Evolutionary conservation across 768 basidiomycete species (phyloP).

Genomic region (Termitomyces sp.): DNA sequence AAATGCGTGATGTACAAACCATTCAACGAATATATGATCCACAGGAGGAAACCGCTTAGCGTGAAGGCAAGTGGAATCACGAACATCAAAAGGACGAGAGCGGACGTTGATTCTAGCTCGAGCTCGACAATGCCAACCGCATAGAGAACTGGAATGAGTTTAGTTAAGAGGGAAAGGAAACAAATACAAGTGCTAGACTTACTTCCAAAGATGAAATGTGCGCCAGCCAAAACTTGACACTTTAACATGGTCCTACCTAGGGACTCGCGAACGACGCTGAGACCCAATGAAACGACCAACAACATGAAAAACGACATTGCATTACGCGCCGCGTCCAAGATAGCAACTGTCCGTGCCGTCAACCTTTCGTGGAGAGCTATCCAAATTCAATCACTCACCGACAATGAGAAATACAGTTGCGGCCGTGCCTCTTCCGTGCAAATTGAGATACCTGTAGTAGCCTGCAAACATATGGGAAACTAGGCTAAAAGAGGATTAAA

Average conservation of each 20-base stretch:
- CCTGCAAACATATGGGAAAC: slow-evolving; percentile 37
- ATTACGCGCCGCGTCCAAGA: slow-evolving; percentile 92
- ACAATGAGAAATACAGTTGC: slow-evolving; percentile 92
- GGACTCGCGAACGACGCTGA: slow-evolving; percentile 89
- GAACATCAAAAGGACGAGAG: slow-evolving; percentile 80
- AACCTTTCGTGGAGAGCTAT: background rate
- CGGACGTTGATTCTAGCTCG: slow-evolving; percentile 87
- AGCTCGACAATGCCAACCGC: slow-evolving; percentile 94
- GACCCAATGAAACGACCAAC: slow-evolving; percentile 86
- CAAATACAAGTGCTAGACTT: slow-evolving; percentile 26
- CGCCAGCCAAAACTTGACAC: slow-evolving; percentile 76
- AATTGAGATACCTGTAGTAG: slow-evolving; percentile 95
- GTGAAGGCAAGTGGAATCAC: slow-evolving; percentile 95
- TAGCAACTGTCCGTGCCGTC: slow-evolving; percentile 60
- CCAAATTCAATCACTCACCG: slow-evolving; percentile 46
- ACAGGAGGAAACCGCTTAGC: slow-evolving; percentile 91
- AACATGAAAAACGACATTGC: slow-evolving; percentile 95
- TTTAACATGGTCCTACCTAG: slow-evolving; percentile 82
- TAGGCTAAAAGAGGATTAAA: background rate
- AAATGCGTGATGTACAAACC: slow-evolving; percentile 45
- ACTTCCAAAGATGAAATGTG: slow-evolving; percentile 96
- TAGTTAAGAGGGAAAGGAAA: slow-evolving; percentile 2
- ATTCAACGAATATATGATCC: slow-evolving; percentile 92
- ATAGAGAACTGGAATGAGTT: slow-evolving; percentile 64
- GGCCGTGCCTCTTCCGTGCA: slow-evolving; percentile 69